Conservation (phyloP, 2,329 filamentous ascomycete genomes). For the Drechmeria coniospora region DNA sequence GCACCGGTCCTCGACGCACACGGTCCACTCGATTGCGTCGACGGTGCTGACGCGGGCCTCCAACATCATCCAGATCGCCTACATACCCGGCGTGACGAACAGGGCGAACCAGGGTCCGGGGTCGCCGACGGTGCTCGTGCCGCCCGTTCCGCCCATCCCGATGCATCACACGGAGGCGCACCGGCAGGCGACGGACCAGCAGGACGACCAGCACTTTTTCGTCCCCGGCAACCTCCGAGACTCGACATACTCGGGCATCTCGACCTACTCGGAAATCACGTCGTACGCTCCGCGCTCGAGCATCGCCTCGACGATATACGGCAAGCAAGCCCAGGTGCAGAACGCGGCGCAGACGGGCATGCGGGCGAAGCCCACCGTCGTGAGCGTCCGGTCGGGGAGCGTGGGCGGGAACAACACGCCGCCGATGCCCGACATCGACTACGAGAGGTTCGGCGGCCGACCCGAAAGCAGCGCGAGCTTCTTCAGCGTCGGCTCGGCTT, state of each 20-base stretch:
- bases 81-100: conserved; percentile 94
- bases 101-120: conserved; percentile 69
- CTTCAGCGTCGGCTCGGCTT: conserved; percentile 54
- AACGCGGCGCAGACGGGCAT: conserved; percentile 75
- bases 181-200: conserved; percentile 33
- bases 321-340: conserved; percentile 73
- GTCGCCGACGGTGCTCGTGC: conserved; percentile 67
- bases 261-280: conserved; percentile 44
- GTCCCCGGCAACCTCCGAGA: conserved; percentile 80
- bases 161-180: conserved; percentile 36
- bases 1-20: conserved; percentile 62
- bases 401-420: conserved; percentile 42
- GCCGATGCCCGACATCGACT: conserved; percentile 59
- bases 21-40: conserved; percentile 83
- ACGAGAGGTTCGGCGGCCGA: conserved; percentile 37
- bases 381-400: conserved; percentile 68
- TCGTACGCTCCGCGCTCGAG: conserved; percentile 52
- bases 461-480: conserved; percentile 41
- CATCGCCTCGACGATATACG: conserved; percentile 87
- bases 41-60: conserved; percentile 91
- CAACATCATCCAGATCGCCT: conserved; percentile 98
- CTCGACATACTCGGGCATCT: conserved; percentile 74
- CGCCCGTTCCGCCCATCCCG: conserved; percentile 88
- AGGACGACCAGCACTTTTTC: conserved; percentile 80
- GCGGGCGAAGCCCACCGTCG: conserved; percentile 77